phyloP scores from a whole-genome alignment of 805 yeast genomes.

The Candida yuanshanica region DNA sequence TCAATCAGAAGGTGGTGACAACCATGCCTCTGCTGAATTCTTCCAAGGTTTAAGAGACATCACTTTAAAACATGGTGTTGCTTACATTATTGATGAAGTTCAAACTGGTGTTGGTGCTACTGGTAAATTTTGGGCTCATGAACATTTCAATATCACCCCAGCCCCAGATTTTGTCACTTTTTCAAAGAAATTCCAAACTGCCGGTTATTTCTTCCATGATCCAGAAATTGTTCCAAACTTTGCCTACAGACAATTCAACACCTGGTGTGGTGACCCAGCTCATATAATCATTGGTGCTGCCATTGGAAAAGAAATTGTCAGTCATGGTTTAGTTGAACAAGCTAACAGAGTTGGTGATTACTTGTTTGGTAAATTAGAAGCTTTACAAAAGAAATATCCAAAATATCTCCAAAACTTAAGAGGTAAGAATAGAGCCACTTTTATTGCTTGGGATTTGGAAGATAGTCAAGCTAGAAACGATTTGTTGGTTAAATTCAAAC shows the following conservation, averaged over 20 bases:
- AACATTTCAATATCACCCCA: conserved; percentile 68
- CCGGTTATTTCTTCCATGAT: conserved; percentile 79
- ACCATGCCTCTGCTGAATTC: conserved; percentile 71
- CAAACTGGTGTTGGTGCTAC: conserved; percentile 91
- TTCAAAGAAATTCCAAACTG: conserved; percentile 85
- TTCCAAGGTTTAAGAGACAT: conserved; percentile 81
- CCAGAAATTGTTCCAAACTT: conserved; percentile 65
- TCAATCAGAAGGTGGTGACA: conserved; percentile 90
- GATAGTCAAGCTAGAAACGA: conserved; percentile 50
- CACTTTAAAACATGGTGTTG: conserved; percentile 63
- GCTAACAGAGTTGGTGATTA: conserved; percentile 62
- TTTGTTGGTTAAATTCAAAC: conserved; percentile 55
- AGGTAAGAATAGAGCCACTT: conserved; percentile 72
- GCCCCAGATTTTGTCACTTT: conserved; percentile 83
- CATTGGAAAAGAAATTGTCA: conserved; percentile 58
- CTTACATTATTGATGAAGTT: conserved; percentile 78
- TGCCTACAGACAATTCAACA: conserved; percentile 88
- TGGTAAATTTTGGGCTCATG: conserved; percentile 85
- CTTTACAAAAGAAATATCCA: conserved; percentile 51
- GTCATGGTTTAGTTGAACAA: conserved; percentile 51
- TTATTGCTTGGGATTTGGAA: conserved; percentile 74
- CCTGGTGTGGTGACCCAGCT: conserved; percentile 93
- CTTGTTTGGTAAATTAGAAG: conserved; percentile 51
- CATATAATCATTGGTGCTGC: conserved; percentile 71
- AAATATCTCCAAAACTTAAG: conserved; percentile 48